phyloP scores from a whole-genome alignment of 345 rosid species.

The Gossypium longicalyx region DNA sequence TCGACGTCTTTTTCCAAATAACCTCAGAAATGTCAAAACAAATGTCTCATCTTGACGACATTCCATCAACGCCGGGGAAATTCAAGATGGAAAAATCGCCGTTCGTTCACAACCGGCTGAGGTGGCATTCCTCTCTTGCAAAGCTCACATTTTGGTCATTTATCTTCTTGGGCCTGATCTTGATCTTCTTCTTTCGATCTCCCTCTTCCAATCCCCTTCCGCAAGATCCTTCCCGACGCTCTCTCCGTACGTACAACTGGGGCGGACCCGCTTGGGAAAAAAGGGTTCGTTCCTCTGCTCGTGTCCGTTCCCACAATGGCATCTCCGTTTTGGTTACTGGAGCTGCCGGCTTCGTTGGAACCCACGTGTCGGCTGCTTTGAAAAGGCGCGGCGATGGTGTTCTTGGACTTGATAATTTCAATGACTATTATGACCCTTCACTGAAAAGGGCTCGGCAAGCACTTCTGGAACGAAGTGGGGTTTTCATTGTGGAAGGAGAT shows the following conservation, averaged over 20 bases:
- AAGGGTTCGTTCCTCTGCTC: conserved; percentile 59
- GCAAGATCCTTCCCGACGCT: conserved; percentile 84
- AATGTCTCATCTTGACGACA: conserved; percentile 84
- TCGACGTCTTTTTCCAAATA: background rate
- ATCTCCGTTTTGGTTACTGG: conserved; percentile 83
- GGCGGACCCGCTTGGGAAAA: conserved; percentile 82
- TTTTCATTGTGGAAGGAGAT: conserved; percentile 85
- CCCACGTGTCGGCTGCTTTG: conserved; percentile 76
- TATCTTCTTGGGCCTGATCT: conserved; percentile 64
- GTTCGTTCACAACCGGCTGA: conserved; percentile 43
- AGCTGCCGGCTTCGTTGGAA: conserved; percentile 91
- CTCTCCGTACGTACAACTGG: conserved; percentile 66
- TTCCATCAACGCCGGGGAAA: conserved; percentile 88
- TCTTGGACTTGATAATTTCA: conserved; percentile 85
- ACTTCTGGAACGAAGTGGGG: conserved; percentile 68
- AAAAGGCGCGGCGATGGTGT: conserved; percentile 92
- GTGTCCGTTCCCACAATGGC: conserved; percentile 58
- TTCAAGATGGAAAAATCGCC: conserved; percentile 97
- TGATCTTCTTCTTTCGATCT: conserved; percentile 76
- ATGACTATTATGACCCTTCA: conserved; percentile 82
- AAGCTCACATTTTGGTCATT: conserved; percentile 86
- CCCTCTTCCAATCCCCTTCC: conserved; percentile 48
- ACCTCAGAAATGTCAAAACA: conserved; percentile 33
- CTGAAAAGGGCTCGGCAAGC: conserved; percentile 79
- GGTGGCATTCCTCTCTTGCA: conserved; percentile 71